A percentile compares a stretch with the other conserved stretches of the same genome.
Evolutionary conservation across 768 basidiomycete species (phyloP).

Genomic region (Brasilioporus rufonigricans): DNA sequence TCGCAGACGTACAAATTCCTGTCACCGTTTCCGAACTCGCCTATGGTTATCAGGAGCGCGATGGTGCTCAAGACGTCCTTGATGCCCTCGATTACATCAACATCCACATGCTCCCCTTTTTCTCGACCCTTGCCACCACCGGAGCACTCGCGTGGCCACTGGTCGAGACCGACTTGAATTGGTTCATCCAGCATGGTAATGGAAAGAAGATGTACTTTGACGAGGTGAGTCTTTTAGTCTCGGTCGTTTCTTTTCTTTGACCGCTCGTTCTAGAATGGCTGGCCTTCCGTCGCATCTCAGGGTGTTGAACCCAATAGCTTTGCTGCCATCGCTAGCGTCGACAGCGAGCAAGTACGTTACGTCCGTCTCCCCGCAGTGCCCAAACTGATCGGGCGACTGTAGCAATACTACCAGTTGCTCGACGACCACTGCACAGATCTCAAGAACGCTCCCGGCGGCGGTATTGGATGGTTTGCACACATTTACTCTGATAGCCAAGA

Average conservation of each 20-base stretch:
- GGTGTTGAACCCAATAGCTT: conserved; percentile 67
- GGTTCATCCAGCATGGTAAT: conserved; percentile 61
- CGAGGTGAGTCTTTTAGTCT: conserved; percentile 42
- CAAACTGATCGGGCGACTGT: neutral
- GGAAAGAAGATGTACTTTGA: conserved; percentile 77
- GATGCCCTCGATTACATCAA: conserved; percentile 62
- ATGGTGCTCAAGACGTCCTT: conserved; percentile 53
- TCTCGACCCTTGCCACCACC: conserved; percentile 34
- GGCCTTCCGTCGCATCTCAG: conserved; percentile 64
- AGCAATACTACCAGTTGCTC: conserved; percentile 59
- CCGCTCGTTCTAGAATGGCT: conserved; percentile 57
- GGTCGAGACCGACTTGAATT: conserved; percentile 56
- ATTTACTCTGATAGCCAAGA: conserved; percentile 67
- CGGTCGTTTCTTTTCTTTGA: neutral
- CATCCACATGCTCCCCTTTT: conserved; percentile 72
- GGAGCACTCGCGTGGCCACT: conserved; percentile 63
- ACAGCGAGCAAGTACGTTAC: conserved; percentile 55
- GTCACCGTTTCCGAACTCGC: conserved; percentile 70
- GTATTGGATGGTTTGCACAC: conserved; percentile 81
- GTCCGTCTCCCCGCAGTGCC: neutral
- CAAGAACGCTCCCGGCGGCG: conserved; percentile 57
- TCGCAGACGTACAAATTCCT: conserved; percentile 55
- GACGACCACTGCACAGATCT: conserved; percentile 62
- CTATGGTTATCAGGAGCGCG: conserved; percentile 53
- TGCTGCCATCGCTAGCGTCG: conserved; percentile 55